Evolutionary conservation across 2,329 filamentous ascomycete genomes (phyloP).

Genomic region (Epichloe gansuensis): DNA sequence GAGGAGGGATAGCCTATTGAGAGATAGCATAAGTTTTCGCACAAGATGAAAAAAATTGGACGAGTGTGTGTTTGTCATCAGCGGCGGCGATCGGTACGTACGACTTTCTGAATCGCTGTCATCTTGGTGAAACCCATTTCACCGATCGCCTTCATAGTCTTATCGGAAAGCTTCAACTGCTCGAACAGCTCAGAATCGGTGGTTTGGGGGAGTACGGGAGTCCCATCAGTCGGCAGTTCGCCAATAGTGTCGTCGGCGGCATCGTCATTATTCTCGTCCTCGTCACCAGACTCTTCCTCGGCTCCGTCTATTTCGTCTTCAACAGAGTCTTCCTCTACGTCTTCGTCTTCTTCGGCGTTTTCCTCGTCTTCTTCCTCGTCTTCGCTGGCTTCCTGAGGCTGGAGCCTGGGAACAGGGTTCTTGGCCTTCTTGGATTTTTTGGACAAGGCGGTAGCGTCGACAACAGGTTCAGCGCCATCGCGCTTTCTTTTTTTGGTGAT

Average conservation of each 20-base stretch:
- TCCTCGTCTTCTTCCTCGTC: conserved; percentile 18
- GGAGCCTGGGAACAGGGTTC: conserved; percentile 18
- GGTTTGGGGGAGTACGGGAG: conserved; percentile 40
- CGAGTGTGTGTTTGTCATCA: background rate
- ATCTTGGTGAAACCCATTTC: conserved; percentile 92
- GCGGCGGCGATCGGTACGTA: conserved; percentile 9
- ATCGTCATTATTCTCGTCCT: conserved; percentile 11
- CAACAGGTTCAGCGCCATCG: conserved; percentile 20
- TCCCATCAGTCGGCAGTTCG: conserved; percentile 24
- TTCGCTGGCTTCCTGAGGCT: conserved; percentile 16
- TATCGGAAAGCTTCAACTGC: conserved; percentile 74
- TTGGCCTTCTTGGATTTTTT: conserved; percentile 32
- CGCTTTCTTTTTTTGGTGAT: conserved; percentile 33
- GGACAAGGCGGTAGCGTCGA: conserved; percentile 10
- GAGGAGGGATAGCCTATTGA: conserved; percentile 59
- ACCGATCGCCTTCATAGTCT: conserved; percentile 74
- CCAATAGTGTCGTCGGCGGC: conserved; percentile 15
- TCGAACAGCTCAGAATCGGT: conserved; percentile 59
- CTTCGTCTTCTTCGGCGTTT: conserved; percentile 16
- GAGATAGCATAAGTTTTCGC: background rate
- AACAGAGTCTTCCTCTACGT: conserved; percentile 10
- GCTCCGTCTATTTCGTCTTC: conserved; percentile 17
- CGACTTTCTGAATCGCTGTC: conserved; percentile 81
- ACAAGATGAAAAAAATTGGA: background rate
- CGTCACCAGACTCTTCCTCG: conserved; percentile 12